Evolutionary conservation across 148 eudicot species (phyloP), one percentile per base, ranked within the genome.

Genomic region (Mesembryanthemum crystallinum): DNA sequence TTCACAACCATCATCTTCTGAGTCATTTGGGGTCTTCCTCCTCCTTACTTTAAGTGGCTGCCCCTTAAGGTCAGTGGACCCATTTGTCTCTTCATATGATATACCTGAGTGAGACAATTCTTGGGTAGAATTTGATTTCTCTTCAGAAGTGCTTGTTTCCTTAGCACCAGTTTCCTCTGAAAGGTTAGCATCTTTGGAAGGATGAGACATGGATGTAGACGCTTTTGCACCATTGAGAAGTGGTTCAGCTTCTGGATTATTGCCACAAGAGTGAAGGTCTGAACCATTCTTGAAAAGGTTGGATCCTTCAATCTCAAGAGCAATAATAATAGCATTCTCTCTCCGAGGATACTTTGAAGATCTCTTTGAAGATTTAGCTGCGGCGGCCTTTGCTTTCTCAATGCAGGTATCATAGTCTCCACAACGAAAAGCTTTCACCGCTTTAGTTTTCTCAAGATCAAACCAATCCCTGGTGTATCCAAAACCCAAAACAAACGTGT

Each of bases 1-100:
- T 86, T 90, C 96, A 28, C 77, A 82, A 65, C 92, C 96, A 73
- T 94, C 96, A 83, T 94, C 98, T 71, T 94, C 97, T 23, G 97
- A 94, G 67, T 94, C 96, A 80, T 90, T 86, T 32, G 91, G 92
- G 67, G 89, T 86, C 76, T 72, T 85, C 51, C 83, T 74, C 72
- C 76, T 82, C 74, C 61, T 85, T 37, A 81, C 83, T 75, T 78
- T 79, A n/a, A 45, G 30, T 71, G 78, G 72, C 66, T 84, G 84
- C 67, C 81, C 85, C 76, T 85, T 77, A 51, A 72, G 28, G 52
- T 69, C 78, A 37, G 70, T 54, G 1, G 68, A 68, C 66, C 75
- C 86, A 69, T 85, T 81, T 52, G 84, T 81, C 70, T 77, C 90
- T 85, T 88, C 91, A 83, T 82, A 83, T 30, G 89, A 88, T 45